Conservation (phyloP, 148 eudicot species). For the Heliamphora exappendiculata region DNA sequence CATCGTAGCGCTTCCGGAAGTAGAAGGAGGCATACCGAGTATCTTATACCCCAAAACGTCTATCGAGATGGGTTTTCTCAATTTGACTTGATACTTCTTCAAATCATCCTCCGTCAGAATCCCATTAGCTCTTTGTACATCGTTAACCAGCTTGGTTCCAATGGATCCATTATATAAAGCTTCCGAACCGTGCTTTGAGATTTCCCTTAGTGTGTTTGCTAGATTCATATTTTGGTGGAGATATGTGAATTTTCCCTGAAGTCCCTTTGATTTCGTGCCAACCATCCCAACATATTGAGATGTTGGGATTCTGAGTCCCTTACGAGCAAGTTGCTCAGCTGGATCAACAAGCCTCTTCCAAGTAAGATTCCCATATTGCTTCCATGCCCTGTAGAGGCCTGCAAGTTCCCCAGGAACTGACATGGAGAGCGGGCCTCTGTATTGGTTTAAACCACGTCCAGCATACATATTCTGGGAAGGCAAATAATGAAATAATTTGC, state of each 20-base stretch:
- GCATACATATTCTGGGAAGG: conserved; percentile 18
- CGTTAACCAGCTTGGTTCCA: conserved; percentile 17
- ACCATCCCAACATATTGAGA: conserved; percentile 18
- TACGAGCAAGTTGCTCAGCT: too few relatives aligned
- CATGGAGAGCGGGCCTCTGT: conserved; percentile 18
- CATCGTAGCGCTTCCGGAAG: conserved; percentile 22
- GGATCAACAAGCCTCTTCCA: conserved; percentile 29
- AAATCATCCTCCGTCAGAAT: conserved; percentile 20
- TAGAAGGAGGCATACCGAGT: conserved; percentile 27
- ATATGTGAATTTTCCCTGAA: neutral
- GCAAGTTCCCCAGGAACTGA: conserved; percentile 31
- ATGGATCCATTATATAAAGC: conserved; percentile 26
- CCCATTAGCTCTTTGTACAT: conserved; percentile 17
- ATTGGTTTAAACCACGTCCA: conserved; percentile 12
- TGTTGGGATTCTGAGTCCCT: conserved; percentile 25
- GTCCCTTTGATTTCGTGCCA: conserved; percentile 8
- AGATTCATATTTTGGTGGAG: conserved; percentile 16
- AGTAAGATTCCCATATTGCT: conserved; percentile 22
- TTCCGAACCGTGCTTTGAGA: conserved; percentile 12
- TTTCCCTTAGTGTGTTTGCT: conserved; percentile 10
- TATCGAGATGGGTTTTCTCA: conserved; percentile 15
- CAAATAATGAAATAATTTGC: neutral
- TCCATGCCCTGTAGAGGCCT: conserved; percentile 29
- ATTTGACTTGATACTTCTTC: conserved; percentile 17
- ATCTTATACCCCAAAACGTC: conserved; percentile 18